Evolutionary conservation across 331 rosid species (phyloP).

Genomic region (Pyracantha coccinea): DNA sequence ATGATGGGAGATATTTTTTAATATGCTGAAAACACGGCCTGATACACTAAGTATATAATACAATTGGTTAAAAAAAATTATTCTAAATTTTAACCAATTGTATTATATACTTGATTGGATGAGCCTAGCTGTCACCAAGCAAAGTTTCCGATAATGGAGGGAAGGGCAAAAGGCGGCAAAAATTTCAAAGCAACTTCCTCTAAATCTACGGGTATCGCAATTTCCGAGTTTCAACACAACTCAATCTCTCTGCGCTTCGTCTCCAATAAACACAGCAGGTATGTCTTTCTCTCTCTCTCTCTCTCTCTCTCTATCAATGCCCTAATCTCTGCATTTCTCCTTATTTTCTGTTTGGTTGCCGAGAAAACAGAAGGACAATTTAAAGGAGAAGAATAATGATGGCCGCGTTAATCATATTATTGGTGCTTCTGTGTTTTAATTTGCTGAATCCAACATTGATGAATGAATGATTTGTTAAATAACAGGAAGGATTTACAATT

Average conservation of each 20-base stretch:
- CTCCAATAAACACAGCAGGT: not conserved
- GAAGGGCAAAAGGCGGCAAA: not conserved
- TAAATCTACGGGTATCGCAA: not conserved
- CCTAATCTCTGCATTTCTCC: not conserved
- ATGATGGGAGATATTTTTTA: too few species aligned
- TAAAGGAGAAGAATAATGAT: not conserved
- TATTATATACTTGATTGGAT: too few species aligned
- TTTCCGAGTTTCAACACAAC: not conserved
- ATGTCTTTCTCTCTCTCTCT: not conserved
- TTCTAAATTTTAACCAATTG: too few species aligned
- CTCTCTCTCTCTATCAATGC: not conserved
- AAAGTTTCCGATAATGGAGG: not conserved
- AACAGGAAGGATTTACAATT: not conserved
- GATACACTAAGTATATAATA: too few species aligned
- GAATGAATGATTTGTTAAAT: not conserved
- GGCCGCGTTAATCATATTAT: not conserved
- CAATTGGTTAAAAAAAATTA: too few species aligned
- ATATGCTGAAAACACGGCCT: accelerated
- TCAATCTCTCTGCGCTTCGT: not conserved
- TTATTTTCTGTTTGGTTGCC: not conserved
- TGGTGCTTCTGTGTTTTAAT: not conserved
- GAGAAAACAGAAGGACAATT: not conserved
- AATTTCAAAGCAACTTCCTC: not conserved
- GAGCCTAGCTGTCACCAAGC: too few species aligned
- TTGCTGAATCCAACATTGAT: not conserved